A percentile compares a stretch with the other conserved stretches of the same genome.
Evolutionary conservation across 1,139 yeast species (phyloP).

Genomic region (Pichia sp.): DNA sequence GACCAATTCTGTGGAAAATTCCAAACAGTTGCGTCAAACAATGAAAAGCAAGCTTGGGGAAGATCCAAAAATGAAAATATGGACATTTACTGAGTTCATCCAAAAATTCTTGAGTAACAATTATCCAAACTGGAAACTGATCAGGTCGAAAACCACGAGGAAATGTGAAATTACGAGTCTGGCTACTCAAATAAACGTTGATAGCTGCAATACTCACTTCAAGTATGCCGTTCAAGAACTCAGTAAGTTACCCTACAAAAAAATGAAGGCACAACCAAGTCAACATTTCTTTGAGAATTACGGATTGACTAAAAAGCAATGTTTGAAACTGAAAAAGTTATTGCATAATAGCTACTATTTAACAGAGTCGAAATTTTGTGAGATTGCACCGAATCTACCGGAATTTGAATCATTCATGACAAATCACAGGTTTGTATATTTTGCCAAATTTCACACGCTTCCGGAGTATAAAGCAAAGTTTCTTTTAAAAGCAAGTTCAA

Average conservation of each 20-base stretch:
- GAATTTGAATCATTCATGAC: neutral
- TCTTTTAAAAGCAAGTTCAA: neutral
- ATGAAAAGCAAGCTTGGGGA: neutral
- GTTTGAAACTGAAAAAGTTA: neutral
- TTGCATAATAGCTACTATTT: conserved; percentile 4
- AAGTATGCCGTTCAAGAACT: conserved; percentile 5
- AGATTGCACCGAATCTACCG: neutral
- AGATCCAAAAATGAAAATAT: neutral
- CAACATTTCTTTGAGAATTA: conserved; percentile 3
- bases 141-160: neutral
- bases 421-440: conserved; percentile 1
- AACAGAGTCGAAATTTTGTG: conserved; percentile 2
- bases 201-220: conserved; percentile 1
- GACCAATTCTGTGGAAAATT: neutral
- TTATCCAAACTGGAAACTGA: conserved; percentile 1
- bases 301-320: conserved; percentile 2
- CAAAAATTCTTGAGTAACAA: neutral
- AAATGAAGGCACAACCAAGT: conserved; percentile 1
- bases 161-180: neutral
- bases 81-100: conserved; percentile 3
- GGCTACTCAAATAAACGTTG: neutral
- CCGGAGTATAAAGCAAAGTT: neutral
- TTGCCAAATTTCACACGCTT: neutral
- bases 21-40: neutral
- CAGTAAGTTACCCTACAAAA: neutral